These are phyloP conservation scores for Pythium apleroticum DNA, from an alignment of 352 stramenopile genomes.

Conservation along the genomic window DNA sequence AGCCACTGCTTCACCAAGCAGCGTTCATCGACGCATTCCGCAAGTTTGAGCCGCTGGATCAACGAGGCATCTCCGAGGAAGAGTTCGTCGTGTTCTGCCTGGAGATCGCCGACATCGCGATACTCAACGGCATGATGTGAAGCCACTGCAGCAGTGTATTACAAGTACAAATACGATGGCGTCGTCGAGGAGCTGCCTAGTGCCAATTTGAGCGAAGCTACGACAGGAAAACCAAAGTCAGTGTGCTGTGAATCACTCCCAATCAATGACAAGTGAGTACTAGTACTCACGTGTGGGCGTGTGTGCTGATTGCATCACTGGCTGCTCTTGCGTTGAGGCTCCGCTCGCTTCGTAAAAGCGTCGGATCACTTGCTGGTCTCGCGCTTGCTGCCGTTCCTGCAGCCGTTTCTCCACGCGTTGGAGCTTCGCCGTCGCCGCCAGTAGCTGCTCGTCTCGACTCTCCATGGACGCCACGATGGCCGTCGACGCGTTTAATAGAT, in stretches of 20 bases:
- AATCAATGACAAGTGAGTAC: too few species aligned
- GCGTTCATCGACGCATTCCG: slow-evolving; percentile 66
- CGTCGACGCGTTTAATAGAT: slow-evolving; percentile 49
- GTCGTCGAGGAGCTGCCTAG: background rate
- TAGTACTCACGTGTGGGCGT: background rate
- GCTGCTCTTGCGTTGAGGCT: background rate
- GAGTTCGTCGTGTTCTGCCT: slow-evolving; percentile 79
- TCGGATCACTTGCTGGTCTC: slow-evolving; percentile 15
- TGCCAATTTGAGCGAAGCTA: slow-evolving; percentile 6
- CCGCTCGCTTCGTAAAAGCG: slow-evolving; percentile 1
- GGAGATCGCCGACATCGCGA: slow-evolving; percentile 52
- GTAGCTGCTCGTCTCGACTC: slow-evolving; percentile 32
- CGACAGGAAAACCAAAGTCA: background rate
- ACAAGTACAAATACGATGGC: slow-evolving; percentile 13
- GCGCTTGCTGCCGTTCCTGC: background rate
- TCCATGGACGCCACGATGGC: slow-evolving; percentile 40
- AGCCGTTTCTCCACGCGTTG: slow-evolving; percentile 11
- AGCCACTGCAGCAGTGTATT: background rate
- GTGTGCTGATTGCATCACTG: background rate
- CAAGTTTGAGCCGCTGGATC: slow-evolving; percentile 56
- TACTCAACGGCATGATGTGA: slow-evolving; percentile 45
- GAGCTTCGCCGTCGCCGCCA: slow-evolving; percentile 7
- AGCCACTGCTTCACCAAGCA: slow-evolving; percentile 57
- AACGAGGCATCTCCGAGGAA: slow-evolving; percentile 57
- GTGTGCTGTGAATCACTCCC: background rate